phyloP scores from a whole-genome alignment of 139 green algal genomes.

The Volvox reticuliferus region DNA sequence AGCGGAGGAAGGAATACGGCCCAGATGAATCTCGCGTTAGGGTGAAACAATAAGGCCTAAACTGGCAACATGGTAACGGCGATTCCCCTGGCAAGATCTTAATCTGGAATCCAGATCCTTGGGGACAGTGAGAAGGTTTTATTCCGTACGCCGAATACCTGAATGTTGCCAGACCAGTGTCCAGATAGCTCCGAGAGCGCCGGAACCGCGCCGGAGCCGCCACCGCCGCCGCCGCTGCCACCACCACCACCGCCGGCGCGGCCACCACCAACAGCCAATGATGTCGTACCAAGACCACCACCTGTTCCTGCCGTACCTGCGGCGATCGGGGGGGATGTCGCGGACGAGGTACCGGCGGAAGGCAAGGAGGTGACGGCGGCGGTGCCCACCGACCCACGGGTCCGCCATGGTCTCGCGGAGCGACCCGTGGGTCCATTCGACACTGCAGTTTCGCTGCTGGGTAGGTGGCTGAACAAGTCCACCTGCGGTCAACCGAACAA shows the following conservation, averaged over 20 bases:
- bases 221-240: constrained; percentile 3
- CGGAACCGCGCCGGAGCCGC: constrained; percentile 54
- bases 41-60: too few species aligned
- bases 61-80: too few species aligned
- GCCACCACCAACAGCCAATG: not conserved
- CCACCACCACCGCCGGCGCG: constrained; percentile 1
- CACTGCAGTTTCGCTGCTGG: not conserved
- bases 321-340: not conserved
- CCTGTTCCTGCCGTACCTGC: not conserved
- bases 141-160: constrained; percentile 54
- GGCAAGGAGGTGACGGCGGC: too few species aligned
- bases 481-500: not conserved
- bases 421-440: not conserved
- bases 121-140: too few species aligned
- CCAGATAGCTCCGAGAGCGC: constrained; percentile 83
- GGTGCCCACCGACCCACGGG: too few species aligned
- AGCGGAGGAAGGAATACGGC: too few species aligned
- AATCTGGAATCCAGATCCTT: too few species aligned
- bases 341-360: not conserved
- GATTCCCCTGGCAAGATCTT: too few species aligned
- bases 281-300: too few species aligned
- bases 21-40: too few species aligned
- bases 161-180: constrained; percentile 79
- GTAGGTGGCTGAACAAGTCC: constrained; percentile 23
- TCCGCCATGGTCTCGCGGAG: too few species aligned